Evolutionary conservation across 2,329 filamentous ascomycete genomes (phyloP).

Genomic region (Aspergillus ruber): DNA sequence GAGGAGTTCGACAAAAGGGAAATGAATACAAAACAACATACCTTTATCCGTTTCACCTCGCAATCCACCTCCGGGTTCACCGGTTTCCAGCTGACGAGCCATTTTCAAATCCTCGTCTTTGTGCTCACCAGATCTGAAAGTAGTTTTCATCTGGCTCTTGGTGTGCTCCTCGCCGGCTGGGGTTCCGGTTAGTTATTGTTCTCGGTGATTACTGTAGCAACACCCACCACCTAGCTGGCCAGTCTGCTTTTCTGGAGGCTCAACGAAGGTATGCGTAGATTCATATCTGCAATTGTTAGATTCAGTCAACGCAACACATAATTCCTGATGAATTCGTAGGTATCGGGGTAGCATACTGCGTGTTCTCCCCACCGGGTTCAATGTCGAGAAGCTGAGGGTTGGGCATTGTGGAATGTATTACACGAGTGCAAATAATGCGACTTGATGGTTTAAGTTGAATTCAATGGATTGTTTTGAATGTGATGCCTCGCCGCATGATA

Average conservation of each 20-base stretch:
- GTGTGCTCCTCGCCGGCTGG: conserved; percentile 25
- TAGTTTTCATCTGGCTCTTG: conserved; percentile 26
- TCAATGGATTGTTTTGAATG: neutral
- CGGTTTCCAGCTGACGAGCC: conserved; percentile 51
- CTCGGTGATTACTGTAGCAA: neutral
- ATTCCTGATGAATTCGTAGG: neutral
- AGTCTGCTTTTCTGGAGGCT: conserved; percentile 47
- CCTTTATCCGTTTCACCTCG: conserved; percentile 34
- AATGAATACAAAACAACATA: conserved; percentile 21
- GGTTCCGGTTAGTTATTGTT: neutral
- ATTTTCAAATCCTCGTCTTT: conserved; percentile 46
- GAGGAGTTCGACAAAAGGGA: conserved; percentile 23
- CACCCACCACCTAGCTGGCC: conserved; percentile 52
- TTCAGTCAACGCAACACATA: neutral
- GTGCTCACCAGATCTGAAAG: conserved; percentile 34
- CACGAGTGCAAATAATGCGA: neutral
- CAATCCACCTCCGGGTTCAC: conserved; percentile 45
- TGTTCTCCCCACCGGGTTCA: conserved; percentile 53
- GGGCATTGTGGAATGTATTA: conserved; percentile 36
- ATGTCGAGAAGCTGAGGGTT: conserved; percentile 51
- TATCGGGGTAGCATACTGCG: conserved; percentile 41
- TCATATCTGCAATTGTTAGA: conserved; percentile 47
- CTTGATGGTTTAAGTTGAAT: neutral
- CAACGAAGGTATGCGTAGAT: conserved; percentile 45
- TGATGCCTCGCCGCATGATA: neutral